Evolutionary conservation across 73 alveolate genomes (phyloP).

Genomic region (Symbiodinium pilosum): DNA sequence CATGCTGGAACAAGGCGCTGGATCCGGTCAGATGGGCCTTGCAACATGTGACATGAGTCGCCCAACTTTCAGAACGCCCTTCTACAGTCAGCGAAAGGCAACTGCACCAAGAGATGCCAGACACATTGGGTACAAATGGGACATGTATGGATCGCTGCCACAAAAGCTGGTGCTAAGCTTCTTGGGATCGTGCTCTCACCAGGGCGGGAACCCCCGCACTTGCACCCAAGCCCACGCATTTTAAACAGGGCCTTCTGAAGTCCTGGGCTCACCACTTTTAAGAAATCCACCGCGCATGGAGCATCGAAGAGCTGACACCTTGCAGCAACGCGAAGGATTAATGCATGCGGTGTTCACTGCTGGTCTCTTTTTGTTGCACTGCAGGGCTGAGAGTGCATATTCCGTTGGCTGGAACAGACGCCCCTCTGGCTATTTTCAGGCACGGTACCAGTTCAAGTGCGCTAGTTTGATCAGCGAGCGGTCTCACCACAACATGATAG

Average conservation of each 20-base stretch:
- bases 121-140: not conserved
- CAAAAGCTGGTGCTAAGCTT: too few relatives aligned
- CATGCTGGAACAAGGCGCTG: not conserved
- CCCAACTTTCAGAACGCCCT: not conserved
- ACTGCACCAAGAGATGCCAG: not conserved
- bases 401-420: too few relatives aligned
- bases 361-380: too few relatives aligned
- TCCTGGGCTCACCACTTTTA: too few relatives aligned
- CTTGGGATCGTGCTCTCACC: not conserved
- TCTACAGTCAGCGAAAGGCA: not conserved
- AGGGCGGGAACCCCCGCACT: not conserved
- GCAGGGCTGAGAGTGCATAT: too few relatives aligned
- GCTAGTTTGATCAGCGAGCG: too few relatives aligned
- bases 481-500: too few relatives aligned
- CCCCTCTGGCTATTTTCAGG: too few relatives aligned
- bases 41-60: not conserved
- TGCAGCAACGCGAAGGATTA: not conserved
- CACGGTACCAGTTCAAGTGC: too few relatives aligned
- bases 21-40: not conserved
- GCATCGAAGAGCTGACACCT: conserved; percentile 61
- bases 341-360: too few relatives aligned
- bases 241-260: too few relatives aligned
- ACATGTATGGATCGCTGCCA: not conserved
- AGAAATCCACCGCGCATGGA: conserved; percentile 1
- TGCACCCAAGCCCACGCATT: too few relatives aligned